A percentile compares a stretch with the other conserved stretches of the same genome.
Evolutionary conservation across 148 eudicot genomes (phyloP).

Genomic region (Camellia sinensis): DNA sequence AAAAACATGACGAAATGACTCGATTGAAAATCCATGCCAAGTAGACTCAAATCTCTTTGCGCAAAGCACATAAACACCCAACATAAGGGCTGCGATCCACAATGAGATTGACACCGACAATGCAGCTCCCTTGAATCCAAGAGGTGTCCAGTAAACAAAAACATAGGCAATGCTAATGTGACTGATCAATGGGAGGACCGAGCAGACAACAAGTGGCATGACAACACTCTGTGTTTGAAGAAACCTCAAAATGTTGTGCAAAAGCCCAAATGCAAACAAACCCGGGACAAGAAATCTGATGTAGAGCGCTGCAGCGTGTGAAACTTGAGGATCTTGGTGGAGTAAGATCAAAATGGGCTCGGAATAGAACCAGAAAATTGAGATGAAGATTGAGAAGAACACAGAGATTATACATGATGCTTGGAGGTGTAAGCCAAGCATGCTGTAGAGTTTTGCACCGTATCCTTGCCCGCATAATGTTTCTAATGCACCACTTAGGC

Average conservation of each 20-base stretch:
- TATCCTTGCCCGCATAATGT: constrained; percentile 90
- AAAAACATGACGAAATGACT: constrained; percentile 39
- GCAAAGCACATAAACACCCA: constrained; percentile 39
- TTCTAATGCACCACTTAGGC: constrained; percentile 83
- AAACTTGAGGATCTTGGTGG: constrained; percentile 56
- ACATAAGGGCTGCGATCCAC: constrained; percentile 47
- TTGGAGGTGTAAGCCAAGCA: constrained; percentile 76
- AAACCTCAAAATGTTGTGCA: constrained; percentile 71
- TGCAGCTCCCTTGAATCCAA: constrained; percentile 62
- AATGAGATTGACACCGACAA: constrained; percentile 57
- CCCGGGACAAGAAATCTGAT: constrained; percentile 62
- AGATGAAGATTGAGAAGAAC: constrained; percentile 45
- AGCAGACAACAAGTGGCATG: constrained; percentile 50
- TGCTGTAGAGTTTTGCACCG: constrained; percentile 59
- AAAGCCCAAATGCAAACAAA: constrained; percentile 49
- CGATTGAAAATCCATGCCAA: constrained; percentile 54
- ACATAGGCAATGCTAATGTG: constrained; percentile 44
- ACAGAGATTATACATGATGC: constrained; percentile 71
- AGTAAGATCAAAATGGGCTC: constrained; percentile 52
- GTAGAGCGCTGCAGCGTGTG: constrained; percentile 56
- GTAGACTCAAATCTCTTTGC: constrained; percentile 42
- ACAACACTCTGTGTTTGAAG: constrained; percentile 76
- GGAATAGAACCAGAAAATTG: constrained; percentile 74
- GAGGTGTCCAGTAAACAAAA: constrained; percentile 41
- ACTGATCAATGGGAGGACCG: constrained; percentile 44